Evolutionary conservation across 345 rosid genomes (phyloP), one percentile per base, ranked within the genome.

Genomic region (Lepidium didymum): DNA sequence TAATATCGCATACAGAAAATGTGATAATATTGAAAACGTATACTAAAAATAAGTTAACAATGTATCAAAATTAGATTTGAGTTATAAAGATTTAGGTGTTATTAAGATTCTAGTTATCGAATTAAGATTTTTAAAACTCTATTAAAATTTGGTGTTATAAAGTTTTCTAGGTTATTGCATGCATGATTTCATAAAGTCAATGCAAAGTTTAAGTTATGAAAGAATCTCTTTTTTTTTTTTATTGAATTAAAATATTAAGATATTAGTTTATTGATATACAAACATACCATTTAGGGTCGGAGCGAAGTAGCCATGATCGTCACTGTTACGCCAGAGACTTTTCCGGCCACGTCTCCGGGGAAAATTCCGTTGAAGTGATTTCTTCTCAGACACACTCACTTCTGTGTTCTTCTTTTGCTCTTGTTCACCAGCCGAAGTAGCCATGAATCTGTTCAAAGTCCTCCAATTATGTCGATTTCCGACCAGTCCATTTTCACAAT

Each of bases 211-310:
- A n/a, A n/a, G n/a, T n/a, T n/a, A n/a, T n/a, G n/a, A n/a, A n/a
- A n/a, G n/a, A n/a, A n/a, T n/a, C n/a, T n/a, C n/a, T n/a, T n/a
- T n/a, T n/a, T n/a, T n/a, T n/a, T n/a, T n/a, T n/a, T n/a, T 21
- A 3, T 21, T 21, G 23, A 37, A 15, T 6, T 5, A 19, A 37
- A 56, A 11, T 29, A 6, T 33, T 2, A 33, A 18, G 10, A 15
- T 14, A 35, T 1, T 36, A 25, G 33, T 12, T 9, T 8, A n/a
- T 4, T 55, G 13, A 72, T 0, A 16, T 16, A 10, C 4, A 42
- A 51, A 21, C 51, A 7, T 76, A 86, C 93, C 96, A 47, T 76
- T 58, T 43, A 85, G 82, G 10, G 84, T 16, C 6, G 94, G 96
- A 60, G 75, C 66, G 21, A 78, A 81, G 66, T 77, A 81, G 52